Evolutionary conservation across 495 filamentous ascomycete genomes (phyloP).

Genomic region (Oidiodendron maius): DNA sequence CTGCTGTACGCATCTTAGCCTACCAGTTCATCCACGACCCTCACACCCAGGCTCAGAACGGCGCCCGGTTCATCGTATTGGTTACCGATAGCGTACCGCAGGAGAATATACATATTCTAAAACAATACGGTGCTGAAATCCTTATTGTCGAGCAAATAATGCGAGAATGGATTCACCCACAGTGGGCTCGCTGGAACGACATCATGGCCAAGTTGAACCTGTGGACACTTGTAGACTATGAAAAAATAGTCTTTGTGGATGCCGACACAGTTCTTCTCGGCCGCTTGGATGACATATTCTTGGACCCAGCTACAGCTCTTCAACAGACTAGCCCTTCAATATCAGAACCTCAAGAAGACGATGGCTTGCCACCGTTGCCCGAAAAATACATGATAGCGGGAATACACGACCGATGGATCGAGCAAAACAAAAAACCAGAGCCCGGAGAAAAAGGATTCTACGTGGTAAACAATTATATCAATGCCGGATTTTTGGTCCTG

Average conservation of each 20-base stretch:
- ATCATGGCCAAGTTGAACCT: conserved; percentile 33
- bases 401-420: neutral
- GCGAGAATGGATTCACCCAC: too few species aligned
- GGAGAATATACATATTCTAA: too few species aligned
- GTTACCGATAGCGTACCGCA: too few species aligned
- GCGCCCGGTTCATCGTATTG: conserved; percentile 30
- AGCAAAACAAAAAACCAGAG: neutral
- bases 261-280: conserved; percentile 31
- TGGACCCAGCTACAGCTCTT: conserved; percentile 1
- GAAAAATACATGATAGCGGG: neutral
- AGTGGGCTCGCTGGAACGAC: too few species aligned
- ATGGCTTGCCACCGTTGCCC: neutral
- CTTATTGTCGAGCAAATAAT: too few species aligned
- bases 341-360: too few species aligned
- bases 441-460: neutral
- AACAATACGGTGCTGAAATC: too few species aligned
- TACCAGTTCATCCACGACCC: conserved; percentile 40
- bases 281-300: conserved; percentile 34
- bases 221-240: conserved; percentile 28
- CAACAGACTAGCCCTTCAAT: too few species aligned
- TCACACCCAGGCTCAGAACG: conserved; percentile 20
- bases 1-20: conserved; percentile 34
- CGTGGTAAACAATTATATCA: too few species aligned
- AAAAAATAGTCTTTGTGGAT: conserved; percentile 34
- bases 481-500: neutral